A percentile compares a stretch with the other conserved stretches of the same genome.
phyloP scores from a whole-genome alignment of 352 stramenopile genomes.

The Phytopythium helicoides region DNA sequence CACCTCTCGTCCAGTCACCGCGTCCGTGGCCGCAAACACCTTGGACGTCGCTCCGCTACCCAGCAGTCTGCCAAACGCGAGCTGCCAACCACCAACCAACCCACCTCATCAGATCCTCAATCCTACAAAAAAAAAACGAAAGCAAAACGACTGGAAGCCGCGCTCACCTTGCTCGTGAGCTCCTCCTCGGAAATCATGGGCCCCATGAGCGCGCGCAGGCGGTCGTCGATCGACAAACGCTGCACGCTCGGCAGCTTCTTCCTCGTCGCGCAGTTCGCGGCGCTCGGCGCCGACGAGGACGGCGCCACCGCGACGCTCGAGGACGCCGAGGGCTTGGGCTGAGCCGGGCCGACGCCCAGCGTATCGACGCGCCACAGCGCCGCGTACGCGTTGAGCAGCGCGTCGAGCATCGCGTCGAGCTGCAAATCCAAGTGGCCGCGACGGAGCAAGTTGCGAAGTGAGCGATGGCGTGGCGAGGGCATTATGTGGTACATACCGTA shows the following conservation, averaged over 20 bases:
- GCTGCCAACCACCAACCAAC: too few relatives aligned
- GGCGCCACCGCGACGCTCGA: conserved; percentile 4
- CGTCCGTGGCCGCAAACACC: conserved; percentile 67
- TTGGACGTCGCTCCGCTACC: conserved; percentile 75
- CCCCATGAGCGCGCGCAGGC: conserved; percentile 56
- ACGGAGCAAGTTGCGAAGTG: too few relatives aligned
- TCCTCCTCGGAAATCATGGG: conserved; percentile 59
- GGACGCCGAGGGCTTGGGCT: conserved; percentile 6
- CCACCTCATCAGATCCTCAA: conserved; percentile 7
- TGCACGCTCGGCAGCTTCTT: conserved; percentile 5
- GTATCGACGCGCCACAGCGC: conserved; percentile 49
- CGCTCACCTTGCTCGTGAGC: conserved; percentile 43
- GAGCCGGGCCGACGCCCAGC: conserved; percentile 20
- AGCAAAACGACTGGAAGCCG: background rate
- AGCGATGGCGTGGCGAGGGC: too few relatives aligned
- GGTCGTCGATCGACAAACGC: conserved; percentile 49
- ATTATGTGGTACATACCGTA: background rate
- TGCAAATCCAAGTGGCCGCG: background rate
- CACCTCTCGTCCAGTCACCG: conserved; percentile 37
- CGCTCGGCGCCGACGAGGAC: background rate
- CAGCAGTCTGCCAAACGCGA: conserved; percentile 59
- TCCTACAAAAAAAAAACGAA: too few relatives aligned
- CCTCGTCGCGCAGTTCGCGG: background rate
- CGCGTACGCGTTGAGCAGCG: conserved; percentile 24
- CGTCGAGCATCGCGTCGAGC: conserved; percentile 14